Base-by-base conservation (phyloP, 2,329 filamentous ascomycete genomes). In the Diaporthe capsici region DNA sequence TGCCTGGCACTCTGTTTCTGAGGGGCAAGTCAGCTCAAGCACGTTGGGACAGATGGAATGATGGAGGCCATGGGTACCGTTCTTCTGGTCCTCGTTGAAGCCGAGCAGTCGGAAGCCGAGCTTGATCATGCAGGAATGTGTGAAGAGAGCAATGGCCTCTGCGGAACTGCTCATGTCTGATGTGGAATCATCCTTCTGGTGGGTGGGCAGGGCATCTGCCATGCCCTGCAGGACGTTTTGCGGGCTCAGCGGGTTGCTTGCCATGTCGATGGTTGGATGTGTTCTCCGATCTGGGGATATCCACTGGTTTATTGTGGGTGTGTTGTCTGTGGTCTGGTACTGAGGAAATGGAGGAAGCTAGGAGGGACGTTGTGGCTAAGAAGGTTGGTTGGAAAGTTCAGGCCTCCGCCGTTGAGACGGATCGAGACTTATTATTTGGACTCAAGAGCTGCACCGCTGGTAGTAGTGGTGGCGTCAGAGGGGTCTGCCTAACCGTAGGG, bases 81-180 rank as follows among this genome's bases (percentile, higher is more conserved):
- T 91, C 65, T 88, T 90, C 81, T 95, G 91, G 72, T 96, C 95
- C 84, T 98, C 95, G 65, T 93, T 90, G n/a, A 98, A 92, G 2
- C 96, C 96, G 25, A 95, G 85, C 4, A 98, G 88, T 72, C 93
- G 90, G 83, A 98, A 98, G 78, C 92, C 94, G 3, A 96, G 91
- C 12, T 93, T 92, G 34, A 91, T 83, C 92, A 98, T 94, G 80
- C 93, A 95, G 4, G 95, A 94, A 84, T 99, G 96, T 28, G 93
- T 88, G 77, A 97, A 93, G 34, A 98, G 90, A 22, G 95, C 95
- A 76, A 98, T 87, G 65, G 94, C 95, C 85, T 98, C 96, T 82
- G 94, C 95, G 0, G 93, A 90, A 75, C 90, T 93, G 79, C 92
- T 92, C 42, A 96, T 82, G 78, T 92, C 90, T 6, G 91, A 92